These are phyloP conservation scores for Erythrophleum ivorense DNA, from an alignment of 331 rosid genomes.

Conservation along the genomic window DNA sequence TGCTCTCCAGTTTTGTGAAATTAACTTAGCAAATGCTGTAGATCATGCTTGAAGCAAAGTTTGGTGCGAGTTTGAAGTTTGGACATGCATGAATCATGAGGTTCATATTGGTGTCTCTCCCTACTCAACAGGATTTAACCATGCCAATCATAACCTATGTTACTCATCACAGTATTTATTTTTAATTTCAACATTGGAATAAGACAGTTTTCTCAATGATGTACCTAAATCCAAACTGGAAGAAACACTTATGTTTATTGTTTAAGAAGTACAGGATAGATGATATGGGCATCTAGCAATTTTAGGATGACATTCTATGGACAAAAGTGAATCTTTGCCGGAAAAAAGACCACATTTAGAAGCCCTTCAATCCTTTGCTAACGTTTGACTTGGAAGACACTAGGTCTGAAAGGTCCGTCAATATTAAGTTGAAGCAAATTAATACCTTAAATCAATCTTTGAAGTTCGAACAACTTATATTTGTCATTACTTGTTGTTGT, in stretches of 20 bases:
- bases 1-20: not conserved
- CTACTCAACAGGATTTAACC: not conserved
- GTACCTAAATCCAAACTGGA: not conserved
- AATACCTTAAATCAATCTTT: not conserved
- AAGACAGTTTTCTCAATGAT: not conserved
- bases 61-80: not conserved
- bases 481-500: not conserved
- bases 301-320: conserved; percentile 19
- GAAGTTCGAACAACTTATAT: not conserved
- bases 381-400: conserved; percentile 18
- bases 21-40: conserved; percentile 9
- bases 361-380: conserved; percentile 28
- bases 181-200: not conserved
- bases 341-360: conserved; percentile 13
- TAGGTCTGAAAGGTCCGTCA: conserved; percentile 12
- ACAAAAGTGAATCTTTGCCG: conserved; percentile 15
- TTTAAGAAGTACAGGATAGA: not conserved
- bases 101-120: not conserved
- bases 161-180: not conserved
- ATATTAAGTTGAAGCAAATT: not conserved
- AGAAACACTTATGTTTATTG: not conserved
- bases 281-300: not conserved
- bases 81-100: not conserved
- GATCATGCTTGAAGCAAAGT: conserved; percentile 30
- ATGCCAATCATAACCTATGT: not conserved